Percentiles rank a stretch among this genome's conserved stretches.
Evolutionary conservation across 176 grass and related monocot genomes (phyloP).

Genomic region (Avena insularis): DNA sequence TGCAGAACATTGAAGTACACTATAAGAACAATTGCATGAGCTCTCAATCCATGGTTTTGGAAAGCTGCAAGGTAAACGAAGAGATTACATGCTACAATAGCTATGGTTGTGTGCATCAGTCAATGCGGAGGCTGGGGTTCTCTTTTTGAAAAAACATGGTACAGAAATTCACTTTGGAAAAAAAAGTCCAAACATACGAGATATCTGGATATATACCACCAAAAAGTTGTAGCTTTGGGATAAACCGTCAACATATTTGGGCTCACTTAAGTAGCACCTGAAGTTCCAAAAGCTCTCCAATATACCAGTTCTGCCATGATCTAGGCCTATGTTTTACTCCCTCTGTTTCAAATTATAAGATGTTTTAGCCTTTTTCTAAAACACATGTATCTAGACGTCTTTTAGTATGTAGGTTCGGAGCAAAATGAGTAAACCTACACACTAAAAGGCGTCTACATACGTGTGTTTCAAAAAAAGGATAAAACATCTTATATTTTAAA

Average conservation of each 20-base stretch:
- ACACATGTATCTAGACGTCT: no score
- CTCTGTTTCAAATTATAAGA: no score
- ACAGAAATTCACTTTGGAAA: neutral
- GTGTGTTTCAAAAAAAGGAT: no score
- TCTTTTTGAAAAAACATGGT: neutral
- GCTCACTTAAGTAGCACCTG: neutral
- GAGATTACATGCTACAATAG: slow-evolving; percentile 11
- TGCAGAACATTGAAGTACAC: neutral
- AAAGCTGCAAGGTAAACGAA: slow-evolving; percentile 29
- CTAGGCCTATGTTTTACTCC: slow-evolving; percentile 4
- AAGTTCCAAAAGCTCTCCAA: slow-evolving; percentile 5
- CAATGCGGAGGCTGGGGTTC: no score
- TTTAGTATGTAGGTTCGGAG: no score
- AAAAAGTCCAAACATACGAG: neutral
- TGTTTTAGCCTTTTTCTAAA: no score
- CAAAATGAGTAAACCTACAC: no score
- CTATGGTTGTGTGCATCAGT: no score
- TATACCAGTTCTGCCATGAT: neutral
- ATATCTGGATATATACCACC: slow-evolving; percentile 2
- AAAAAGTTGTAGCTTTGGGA: slow-evolving; percentile 15
- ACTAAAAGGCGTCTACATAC: no score
- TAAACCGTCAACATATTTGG: slow-evolving; percentile 12
- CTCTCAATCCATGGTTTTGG: slow-evolving; percentile 8
- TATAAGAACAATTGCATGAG: slow-evolving; percentile 14
- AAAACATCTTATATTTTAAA: no score